Percentiles rank a stretch among this genome's conserved stretches.
phyloP scores from a whole-genome alignment of 202 grass and related monocot species.

The Setaria viridis region DNA sequence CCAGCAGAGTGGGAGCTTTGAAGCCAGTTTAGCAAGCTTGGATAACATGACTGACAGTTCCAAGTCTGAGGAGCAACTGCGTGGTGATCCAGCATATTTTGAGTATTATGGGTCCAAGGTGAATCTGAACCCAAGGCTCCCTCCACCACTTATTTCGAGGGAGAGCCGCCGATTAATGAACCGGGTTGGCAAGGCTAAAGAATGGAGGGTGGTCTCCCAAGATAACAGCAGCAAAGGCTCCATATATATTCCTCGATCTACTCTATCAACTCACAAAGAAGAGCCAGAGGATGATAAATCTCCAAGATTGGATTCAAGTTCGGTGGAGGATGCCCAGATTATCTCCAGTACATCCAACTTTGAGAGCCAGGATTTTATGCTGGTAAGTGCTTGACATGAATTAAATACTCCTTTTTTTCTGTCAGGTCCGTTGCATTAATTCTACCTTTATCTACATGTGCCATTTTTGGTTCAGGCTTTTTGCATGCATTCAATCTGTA shows the following conservation, averaged over 20 bases:
- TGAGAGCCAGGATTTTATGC: constrained; percentile 54
- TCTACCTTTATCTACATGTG: background rate
- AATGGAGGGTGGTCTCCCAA: constrained; percentile 66
- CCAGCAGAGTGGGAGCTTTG: constrained; percentile 54
- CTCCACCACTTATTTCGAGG: constrained; percentile 85
- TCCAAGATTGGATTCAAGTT: constrained; percentile 66
- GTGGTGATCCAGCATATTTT: constrained; percentile 85
- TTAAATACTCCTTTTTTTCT: constrained; percentile 3
- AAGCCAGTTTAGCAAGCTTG: constrained; percentile 57
- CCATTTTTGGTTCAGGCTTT: background rate
- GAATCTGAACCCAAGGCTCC: constrained; percentile 96
- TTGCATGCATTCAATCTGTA: constrained; percentile 19
- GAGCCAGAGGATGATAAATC: constrained; percentile 94
- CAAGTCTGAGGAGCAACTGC: constrained; percentile 70
- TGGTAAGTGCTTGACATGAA: constrained; percentile 52
- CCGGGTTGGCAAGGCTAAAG: constrained; percentile 64
- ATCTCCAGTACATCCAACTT: constrained; percentile 46
- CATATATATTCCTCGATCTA: constrained; percentile 71
- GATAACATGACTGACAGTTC: constrained; percentile 47
- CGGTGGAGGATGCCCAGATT: constrained; percentile 51
- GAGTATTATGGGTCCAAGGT: constrained; percentile 92
- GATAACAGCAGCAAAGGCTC: constrained; percentile 66
- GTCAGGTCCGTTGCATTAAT: background rate
- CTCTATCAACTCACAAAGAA: constrained; percentile 87
- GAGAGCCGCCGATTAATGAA: constrained; percentile 82